phyloP scores from a whole-genome alignment of 2,329 filamentous ascomycete genomes.

The Alternaria burnsii region DNA sequence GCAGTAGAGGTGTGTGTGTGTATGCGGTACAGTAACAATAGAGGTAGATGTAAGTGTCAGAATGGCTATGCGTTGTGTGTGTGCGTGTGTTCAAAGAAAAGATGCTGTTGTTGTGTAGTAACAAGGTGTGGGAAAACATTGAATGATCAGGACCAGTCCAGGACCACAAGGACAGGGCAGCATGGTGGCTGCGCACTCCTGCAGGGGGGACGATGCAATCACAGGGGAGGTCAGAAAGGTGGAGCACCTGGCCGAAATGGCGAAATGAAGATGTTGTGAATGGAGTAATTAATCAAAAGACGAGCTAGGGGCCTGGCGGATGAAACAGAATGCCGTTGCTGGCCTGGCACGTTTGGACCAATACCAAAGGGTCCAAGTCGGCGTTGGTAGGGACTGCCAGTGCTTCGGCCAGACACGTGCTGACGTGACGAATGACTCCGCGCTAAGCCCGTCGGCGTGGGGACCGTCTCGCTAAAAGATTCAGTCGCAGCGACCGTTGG shows the following conservation, averaged over 20 bases:
- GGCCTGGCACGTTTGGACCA: constrained; percentile 10
- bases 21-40: constrained; percentile 20
- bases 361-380: constrained; percentile 8
- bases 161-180: constrained; percentile 22
- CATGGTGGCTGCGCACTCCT: constrained; percentile 13
- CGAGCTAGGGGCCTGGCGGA: constrained; percentile 8
- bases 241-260: constrained; percentile 12
- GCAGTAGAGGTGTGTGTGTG: constrained; percentile 1
- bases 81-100: constrained; percentile 11
- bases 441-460: constrained; percentile 18
- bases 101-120: constrained; percentile 11
- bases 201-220: constrained; percentile 33
- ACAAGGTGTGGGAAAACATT: constrained; percentile 21
- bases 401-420: constrained; percentile 16
- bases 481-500: constrained; percentile 17
- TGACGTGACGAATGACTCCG: constrained; percentile 14
- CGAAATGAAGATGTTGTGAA: constrained; percentile 27
- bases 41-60: background rate
- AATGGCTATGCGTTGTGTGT: constrained; percentile 8
- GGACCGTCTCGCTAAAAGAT: constrained; percentile 17
- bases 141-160: constrained; percentile 22
- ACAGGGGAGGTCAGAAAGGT: constrained; percentile 25
- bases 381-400: background rate
- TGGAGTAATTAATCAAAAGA: constrained; percentile 17
- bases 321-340: constrained; percentile 22